phyloP scores from a whole-genome alignment of 2,329 filamentous ascomycete species.

The Berkeleyomyces basicola region DNA sequence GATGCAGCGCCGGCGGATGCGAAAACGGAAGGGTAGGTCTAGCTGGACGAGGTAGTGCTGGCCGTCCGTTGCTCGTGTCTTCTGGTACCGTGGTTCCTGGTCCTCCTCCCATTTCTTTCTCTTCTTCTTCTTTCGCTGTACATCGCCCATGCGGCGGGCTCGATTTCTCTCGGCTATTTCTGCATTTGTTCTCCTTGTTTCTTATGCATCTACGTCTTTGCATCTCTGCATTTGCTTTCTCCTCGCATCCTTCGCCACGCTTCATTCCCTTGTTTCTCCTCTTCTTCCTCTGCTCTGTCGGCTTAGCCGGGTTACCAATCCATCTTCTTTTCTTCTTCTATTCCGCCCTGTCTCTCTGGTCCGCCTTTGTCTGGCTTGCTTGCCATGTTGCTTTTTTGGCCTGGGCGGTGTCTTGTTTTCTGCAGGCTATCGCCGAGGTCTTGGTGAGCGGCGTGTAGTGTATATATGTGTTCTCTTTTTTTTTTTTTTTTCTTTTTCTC shows the following conservation, averaged over 20 bases:
- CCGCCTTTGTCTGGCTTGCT: too few relatives aligned
- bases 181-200: neutral
- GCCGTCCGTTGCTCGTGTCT: neutral
- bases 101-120: neutral
- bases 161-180: neutral
- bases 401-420: neutral
- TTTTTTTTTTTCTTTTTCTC: neutral
- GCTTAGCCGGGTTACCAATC: too few relatives aligned
- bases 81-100: neutral
- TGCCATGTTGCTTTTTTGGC: too few relatives aligned
- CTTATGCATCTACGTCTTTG: neutral
- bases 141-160: neutral
- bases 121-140: neutral
- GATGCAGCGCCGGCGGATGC: neutral
- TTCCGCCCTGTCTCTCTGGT: neutral
- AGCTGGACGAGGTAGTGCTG: neutral
- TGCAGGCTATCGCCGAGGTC: too few relatives aligned
- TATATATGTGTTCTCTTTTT: neutral
- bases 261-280: neutral
- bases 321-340: neutral
- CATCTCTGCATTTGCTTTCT: neutral
- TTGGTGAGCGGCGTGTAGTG: neutral
- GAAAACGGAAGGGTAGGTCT: neutral
- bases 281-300: neutral
- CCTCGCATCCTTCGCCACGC: neutral